Percentiles rank a stretch among this genome's conserved stretches.
These are phyloP conservation scores for Diaporthe aspalathi DNA, from an alignment of 2,329 filamentous ascomycete species.

Conservation along the genomic window DNA sequence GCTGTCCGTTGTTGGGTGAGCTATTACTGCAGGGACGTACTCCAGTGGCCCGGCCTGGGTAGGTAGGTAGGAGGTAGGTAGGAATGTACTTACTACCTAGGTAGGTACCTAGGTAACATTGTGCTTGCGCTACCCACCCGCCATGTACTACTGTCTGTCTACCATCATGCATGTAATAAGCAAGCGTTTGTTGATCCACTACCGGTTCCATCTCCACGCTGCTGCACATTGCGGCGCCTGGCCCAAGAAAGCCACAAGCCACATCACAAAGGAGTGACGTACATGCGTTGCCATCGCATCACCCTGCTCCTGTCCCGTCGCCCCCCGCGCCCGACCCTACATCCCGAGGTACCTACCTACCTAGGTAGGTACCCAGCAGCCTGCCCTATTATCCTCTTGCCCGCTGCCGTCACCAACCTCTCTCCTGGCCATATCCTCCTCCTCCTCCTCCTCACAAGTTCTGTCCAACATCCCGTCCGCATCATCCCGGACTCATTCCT, in stretches of 20 bases:
- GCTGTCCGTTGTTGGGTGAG: no score
- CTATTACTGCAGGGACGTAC: no score
- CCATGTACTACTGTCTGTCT: no score
- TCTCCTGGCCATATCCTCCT: not conserved
- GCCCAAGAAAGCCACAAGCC: slow-evolving; percentile 11
- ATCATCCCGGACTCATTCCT: no score
- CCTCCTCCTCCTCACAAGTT: not conserved
- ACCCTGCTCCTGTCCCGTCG: no score
- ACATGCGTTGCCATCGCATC: slow-evolving; percentile 30
- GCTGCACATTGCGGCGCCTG: slow-evolving; percentile 11
- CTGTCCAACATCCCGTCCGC: not conserved
- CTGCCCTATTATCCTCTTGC: slow-evolving; percentile 2
- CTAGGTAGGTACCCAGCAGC: not conserved
- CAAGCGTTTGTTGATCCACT: slow-evolving; percentile 12
- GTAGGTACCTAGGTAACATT: not conserved
- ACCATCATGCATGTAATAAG: not conserved
- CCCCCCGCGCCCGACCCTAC: no score
- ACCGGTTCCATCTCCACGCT: not conserved
- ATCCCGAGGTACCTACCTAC: not conserved
- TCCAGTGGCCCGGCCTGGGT: no score
- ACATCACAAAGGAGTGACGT: slow-evolving; percentile 36
- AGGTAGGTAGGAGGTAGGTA: no score
- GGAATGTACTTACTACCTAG: no score
- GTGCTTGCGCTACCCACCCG: no score
- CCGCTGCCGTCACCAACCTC: not conserved